These are phyloP conservation scores for Septoria petroselini DNA, from an alignment of 2,329 filamentous ascomycete genomes.

Conservation along the genomic window DNA sequence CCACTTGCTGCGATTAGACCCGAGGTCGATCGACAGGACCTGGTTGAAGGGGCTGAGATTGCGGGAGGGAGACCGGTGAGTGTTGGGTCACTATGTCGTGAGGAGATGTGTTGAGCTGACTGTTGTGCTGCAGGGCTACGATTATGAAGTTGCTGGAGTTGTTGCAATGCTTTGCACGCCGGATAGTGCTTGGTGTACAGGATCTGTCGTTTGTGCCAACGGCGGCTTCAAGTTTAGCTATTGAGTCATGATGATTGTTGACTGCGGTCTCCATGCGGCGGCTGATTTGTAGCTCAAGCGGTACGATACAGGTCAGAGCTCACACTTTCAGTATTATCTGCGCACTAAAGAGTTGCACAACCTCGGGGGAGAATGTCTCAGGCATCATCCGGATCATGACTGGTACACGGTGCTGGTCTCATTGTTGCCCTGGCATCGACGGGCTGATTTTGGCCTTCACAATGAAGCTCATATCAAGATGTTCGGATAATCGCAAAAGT, in stretches of 20 bases:
- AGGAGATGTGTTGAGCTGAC: conserved; percentile 27
- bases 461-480: too few species aligned
- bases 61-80: conserved; percentile 54
- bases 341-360: too few species aligned
- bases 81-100: conserved; percentile 40
- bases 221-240: conserved; percentile 65
- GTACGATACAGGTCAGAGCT: too few species aligned
- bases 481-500: too few species aligned
- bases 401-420: too few species aligned
- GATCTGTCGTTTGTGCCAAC: conserved; percentile 75
- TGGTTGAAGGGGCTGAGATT: conserved; percentile 44
- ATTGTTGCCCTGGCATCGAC: too few species aligned
- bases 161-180: conserved; percentile 71
- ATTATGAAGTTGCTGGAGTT: conserved; percentile 69
- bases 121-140: conserved; percentile 51
- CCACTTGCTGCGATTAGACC: conserved; percentile 62
- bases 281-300: too few species aligned
- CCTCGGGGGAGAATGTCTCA: too few species aligned
- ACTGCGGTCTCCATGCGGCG: background rate
- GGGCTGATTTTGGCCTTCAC: too few species aligned
- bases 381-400: too few species aligned
- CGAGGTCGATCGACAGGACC: conserved; percentile 59
- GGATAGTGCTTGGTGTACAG: conserved; percentile 73
- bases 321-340: too few species aligned
- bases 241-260: conserved; percentile 14